Conservation (phyloP, 768 basidiomycete genomes). For the Rickenella mellea region DNA sequence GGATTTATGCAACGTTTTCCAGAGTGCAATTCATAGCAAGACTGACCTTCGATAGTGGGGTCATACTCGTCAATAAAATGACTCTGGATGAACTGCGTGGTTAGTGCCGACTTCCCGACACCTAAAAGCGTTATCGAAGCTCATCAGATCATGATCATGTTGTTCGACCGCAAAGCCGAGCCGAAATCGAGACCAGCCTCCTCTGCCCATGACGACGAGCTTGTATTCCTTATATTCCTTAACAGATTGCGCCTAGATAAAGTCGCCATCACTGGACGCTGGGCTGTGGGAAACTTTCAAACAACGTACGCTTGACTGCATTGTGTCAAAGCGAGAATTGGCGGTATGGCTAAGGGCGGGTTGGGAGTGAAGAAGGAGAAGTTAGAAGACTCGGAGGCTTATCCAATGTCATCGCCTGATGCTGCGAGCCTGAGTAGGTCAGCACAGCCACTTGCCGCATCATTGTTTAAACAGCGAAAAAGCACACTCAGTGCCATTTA, state of each 20-base stretch:
- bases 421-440: too few species aligned
- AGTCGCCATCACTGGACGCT: too few species aligned
- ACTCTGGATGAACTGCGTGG: slow-evolving; percentile 96
- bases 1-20: slow-evolving; percentile 1
- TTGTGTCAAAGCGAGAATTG: too few species aligned
- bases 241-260: slow-evolving; percentile 72
- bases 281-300: too few species aligned
- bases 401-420: too few species aligned
- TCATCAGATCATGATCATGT: slow-evolving; percentile 18
- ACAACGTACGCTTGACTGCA: too few species aligned
- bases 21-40: slow-evolving; percentile 1
- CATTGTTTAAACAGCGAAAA: too few species aligned
- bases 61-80: slow-evolving; percentile 91
- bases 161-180: slow-evolving; percentile 1
- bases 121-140: slow-evolving; percentile 28
- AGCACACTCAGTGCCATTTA: too few species aligned
- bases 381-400: too few species aligned
- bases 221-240: slow-evolving; percentile 97
- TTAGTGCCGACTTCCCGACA: slow-evolving; percentile 85
- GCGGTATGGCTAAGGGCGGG: too few species aligned
- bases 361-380: too few species aligned
- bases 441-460: too few species aligned
- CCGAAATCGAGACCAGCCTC: slow-evolving; percentile 52
- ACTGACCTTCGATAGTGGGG: slow-evolving; percentile 85
- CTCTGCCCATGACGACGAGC: slow-evolving; percentile 96